Evolutionary conservation across 2,329 filamentous ascomycete species (phyloP), one percentile per base, ranked within the genome.

Genomic region (Diaporthe vaccinii): DNA sequence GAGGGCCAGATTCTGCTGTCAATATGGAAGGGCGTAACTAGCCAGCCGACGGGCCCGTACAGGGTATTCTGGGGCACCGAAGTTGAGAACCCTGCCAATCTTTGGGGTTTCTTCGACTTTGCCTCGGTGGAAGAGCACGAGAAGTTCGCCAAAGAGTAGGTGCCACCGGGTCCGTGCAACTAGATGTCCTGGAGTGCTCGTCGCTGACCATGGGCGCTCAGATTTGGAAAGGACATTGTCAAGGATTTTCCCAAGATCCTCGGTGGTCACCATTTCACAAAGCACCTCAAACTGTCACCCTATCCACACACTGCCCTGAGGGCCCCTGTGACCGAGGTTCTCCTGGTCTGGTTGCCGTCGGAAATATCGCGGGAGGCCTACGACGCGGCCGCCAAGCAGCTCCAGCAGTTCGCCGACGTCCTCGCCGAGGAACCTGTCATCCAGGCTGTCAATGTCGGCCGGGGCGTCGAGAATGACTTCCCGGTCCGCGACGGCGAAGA

Each of bases 391-490:
- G 51, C 68, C 4, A 44, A 62, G 1, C 59, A 22, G 7, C 5
- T 77, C 9, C 36, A 59, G 17, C n/a, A 73, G 41, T 72, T 78
- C 7, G 59, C 73, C 83, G 22, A 76, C 28, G 72, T 46, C 36
- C 72, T 78, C 41, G 31, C 44, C 25, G 61, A 25, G 15, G 74
- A 61, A 41, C 14, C 73, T 17, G 76, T 75, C 12, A 58, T 79
- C 46, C 69, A 73, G 22, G 78, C 71, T 4, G 58, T 75, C 7
- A 75, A 73, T 65, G 65, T 72, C 14, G 81, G 82, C 9, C 84
- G 82, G 82, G 82, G 81, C 10, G 74, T 82, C 0, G 83, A 84
- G 65, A 79, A 79, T 2, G 80, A 85, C 61, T 79, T 83, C 8
- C 76, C 82, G 2, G 59, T 83, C 2, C 78, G 77, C 46, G 57